A percentile compares a stretch with the other conserved stretches of the same genome.
These are phyloP conservation scores for Iodosphaeria phyllophila DNA, from an alignment of 2,329 filamentous ascomycete genomes.

Conservation along the genomic window DNA sequence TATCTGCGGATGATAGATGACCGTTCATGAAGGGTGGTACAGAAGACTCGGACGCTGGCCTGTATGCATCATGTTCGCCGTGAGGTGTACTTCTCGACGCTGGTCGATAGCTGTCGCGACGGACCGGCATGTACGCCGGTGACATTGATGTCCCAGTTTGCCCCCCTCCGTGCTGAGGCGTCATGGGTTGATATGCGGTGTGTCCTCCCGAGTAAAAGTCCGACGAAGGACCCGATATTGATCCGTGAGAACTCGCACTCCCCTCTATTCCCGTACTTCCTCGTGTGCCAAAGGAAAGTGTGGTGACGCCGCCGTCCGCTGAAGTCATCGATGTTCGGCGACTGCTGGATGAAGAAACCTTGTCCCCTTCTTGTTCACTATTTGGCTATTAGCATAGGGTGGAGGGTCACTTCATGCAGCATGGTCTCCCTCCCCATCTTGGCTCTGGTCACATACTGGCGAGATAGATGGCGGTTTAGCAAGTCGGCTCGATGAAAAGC, in stretches of 20 bases:
- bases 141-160: conserved; percentile 11
- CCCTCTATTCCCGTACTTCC: conserved; percentile 5
- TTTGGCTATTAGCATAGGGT: conserved; percentile 3
- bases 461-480: conserved; percentile 33
- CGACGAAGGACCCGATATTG: conserved; percentile 6
- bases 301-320: conserved; percentile 6
- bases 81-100: conserved; percentile 3
- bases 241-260: conserved; percentile 3
- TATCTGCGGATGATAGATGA: conserved; percentile 9
- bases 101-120: conserved; percentile 5
- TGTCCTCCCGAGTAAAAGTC: conserved; percentile 1
- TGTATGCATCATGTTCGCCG: conserved; percentile 8
- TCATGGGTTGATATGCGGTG: conserved; percentile 6
- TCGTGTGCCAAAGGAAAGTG: too few species aligned
- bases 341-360: conserved; percentile 12
- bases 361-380: conserved; percentile 27
- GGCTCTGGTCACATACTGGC: conserved; percentile 23
- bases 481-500: conserved; percentile 40
- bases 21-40: too few species aligned
- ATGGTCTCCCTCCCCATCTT: too few species aligned
- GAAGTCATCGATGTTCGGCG: conserved; percentile 11
- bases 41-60: too few species aligned
- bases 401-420: neutral
- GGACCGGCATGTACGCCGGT: conserved; percentile 6
- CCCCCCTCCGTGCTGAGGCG: conserved; percentile 6